These are phyloP conservation scores for Blastocystis sp. DNA, from an alignment of 352 stramenopile species.

Conservation along the genomic window DNA sequence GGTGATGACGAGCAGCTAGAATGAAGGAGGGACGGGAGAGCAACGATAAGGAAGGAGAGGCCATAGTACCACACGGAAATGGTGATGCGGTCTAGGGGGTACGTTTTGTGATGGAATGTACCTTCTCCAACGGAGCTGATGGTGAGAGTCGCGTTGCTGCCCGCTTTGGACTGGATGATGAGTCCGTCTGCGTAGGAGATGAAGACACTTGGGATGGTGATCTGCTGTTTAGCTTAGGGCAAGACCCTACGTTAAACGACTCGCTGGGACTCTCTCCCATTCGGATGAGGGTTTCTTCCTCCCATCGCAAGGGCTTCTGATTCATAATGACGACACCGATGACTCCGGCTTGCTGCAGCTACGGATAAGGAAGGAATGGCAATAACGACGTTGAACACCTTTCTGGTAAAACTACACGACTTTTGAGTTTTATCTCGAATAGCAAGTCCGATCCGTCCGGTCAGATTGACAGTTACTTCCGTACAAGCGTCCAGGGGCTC, in stretches of 20 bases:
- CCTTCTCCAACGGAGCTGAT: constrained; percentile 37
- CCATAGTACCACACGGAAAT: background rate
- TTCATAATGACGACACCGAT: constrained; percentile 60
- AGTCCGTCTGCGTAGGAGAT: background rate
- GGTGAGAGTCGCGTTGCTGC: background rate
- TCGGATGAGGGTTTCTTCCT: constrained; percentile 1
- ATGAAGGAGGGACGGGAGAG: background rate
- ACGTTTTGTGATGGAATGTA: background rate
- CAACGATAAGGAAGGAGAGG: background rate
- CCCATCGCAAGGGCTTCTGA: constrained; percentile 47
- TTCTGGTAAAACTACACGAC: constrained; percentile 25
- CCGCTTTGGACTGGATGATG: background rate
- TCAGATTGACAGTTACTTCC: background rate
- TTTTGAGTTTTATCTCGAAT: constrained; percentile 41
- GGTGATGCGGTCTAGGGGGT: too few relatives aligned
- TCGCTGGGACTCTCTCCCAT: constrained; percentile 15
- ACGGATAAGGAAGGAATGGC: background rate
- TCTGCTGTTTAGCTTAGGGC: background rate
- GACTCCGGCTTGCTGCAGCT: constrained; percentile 41
- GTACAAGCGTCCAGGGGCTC: constrained; percentile 49
- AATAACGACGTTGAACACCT: constrained; percentile 35
- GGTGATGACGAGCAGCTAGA: constrained; percentile 21
- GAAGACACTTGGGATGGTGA: constrained; percentile 59
- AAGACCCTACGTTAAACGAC: background rate
- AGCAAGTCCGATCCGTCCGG: constrained; percentile 12